Evolutionary conservation across 164 flowering plant species (phyloP), one percentile per base, ranked within the genome.

Genomic region (Umbilicus rupestris): DNA sequence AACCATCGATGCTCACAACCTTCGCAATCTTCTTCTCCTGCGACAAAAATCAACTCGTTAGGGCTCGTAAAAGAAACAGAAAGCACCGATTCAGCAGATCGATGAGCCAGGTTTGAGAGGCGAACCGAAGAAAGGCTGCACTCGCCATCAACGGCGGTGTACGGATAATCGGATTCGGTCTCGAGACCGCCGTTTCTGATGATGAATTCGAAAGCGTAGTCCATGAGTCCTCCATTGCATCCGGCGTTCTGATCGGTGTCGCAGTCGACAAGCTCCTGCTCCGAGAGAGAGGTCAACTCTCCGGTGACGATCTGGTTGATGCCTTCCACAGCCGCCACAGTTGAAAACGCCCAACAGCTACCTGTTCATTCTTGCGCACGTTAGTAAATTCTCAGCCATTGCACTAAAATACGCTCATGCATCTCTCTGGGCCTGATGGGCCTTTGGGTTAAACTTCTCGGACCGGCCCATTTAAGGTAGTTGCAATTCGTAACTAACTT

Each of bases 271-370:
- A 90, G 82, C 64, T 93, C 97, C 70, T 93, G 98, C 77, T 90
- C 98, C 5, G 98, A 93, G 5, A 90, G 79, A 30, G 90, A 74
- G 66, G 84, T 68, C 11, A 93, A 63, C 35, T 86, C 85, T 7
- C 85, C 96, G 0, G 92, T 87, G 5, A 79, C 90, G 7, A 93
- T 84, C 71, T 89, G 68, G 83, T 90, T 93, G 57, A 93, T 75
- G 19, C 94, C 96, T 79, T 93, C 98, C 60, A 93, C 92, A 0
- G 97, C 84, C 1, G 96, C 96, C 16, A 89, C 73, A 0, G 98
- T 87, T 24, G 98, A 93, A 71, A 93, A 93, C 10, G 98, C 98
- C 98, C 98, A 93, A 77, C 97, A 90, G 73, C 97, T 88, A 20
- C 96, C 96, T 88, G 72, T 29, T 6, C 42, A 20, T 22, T 19